Base-by-base conservation (phyloP, 305 asterid genomes). In the Solanum hybrid region DNA sequence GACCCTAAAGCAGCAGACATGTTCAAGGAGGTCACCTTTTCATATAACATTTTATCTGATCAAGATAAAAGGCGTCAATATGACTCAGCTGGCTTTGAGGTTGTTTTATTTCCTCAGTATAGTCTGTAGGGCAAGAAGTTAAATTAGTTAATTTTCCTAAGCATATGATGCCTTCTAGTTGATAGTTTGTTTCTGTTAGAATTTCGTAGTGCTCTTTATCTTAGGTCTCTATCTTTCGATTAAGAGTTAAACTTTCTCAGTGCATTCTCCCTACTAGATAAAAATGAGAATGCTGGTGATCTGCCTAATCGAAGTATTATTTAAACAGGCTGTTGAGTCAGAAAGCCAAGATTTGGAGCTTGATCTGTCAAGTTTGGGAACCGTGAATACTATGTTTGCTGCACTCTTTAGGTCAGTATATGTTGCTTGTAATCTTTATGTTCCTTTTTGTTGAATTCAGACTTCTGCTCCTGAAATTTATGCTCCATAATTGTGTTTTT, bases 361-460 rank as follows among this genome's bases (percentile, higher is more conserved):
- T 88, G 99, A 97, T 90, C 98, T 97, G 92, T 97, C 99, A 89
- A 97, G 97, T 93, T 93, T 97, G 92, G 99, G 99, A 92, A 93
- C 98, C 87, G 98, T 97, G 69, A 97, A 96, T 92, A 97, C 98
- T 57, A 92, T 97, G 98, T 96, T 97, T 91, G 99, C 99, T 90
- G 99, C 99, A 34, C 95, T 97, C 87, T 97, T 97, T 91, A 97
- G 99, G 99, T 96, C 86, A 89, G 93, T 90, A 86, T 88, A 85
- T 90, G 78, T 85, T 18, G 31, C 80, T 33, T 79, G 76, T 13
- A 24, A 87, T 12, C 86, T 83, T 82, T 93, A 82, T 26, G 57
- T 42, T 86, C n/a, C 46, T 91, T 89, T 22, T 75, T 35, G 11
- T 10, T 84, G 1, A 51, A 29, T 29, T 51, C 42, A 31, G 79